Percentiles rank a stretch among this genome's conserved stretches.
Conservation (phyloP, 169 alveolate genomes). For the Plasmodium reichenowi region DNA sequence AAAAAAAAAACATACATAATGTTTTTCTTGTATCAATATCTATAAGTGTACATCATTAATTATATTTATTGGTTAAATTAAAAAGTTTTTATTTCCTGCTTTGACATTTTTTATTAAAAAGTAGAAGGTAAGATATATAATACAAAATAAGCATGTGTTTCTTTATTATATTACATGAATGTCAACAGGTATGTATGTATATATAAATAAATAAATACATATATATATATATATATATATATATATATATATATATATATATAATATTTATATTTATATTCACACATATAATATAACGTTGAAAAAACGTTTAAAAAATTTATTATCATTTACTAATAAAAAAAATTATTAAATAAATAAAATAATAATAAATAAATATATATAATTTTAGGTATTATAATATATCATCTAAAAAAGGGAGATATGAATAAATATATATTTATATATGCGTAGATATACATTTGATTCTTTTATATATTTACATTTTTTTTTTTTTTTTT, state of each 20-base stretch:
- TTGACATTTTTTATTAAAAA: background rate
- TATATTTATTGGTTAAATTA: background rate
- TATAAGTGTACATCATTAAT: background rate
- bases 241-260: background rate
- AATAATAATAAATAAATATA: too few species aligned
- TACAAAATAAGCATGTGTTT: background rate
- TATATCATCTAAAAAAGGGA: too few species aligned
- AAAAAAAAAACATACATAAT: background rate
- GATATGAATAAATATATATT: too few species aligned
- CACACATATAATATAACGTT: too few species aligned
- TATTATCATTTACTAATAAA: too few species aligned
- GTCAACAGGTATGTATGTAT: background rate
- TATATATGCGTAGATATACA: too few species aligned
- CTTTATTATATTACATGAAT: background rate
- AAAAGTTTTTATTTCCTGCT: background rate
- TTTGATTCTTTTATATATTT: too few species aligned
- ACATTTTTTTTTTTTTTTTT: background rate
- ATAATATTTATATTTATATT: background rate
- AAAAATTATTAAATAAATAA: too few species aligned
- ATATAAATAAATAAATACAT: background rate
- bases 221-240: background rate
- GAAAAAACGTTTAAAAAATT: too few species aligned
- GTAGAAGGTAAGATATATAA: background rate
- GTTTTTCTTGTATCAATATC: background rate
- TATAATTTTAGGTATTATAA: too few species aligned